These are phyloP conservation scores for Nicotiana attenuata DNA, from an alignment of 257 asterid genomes.

Conservation along the genomic window DNA sequence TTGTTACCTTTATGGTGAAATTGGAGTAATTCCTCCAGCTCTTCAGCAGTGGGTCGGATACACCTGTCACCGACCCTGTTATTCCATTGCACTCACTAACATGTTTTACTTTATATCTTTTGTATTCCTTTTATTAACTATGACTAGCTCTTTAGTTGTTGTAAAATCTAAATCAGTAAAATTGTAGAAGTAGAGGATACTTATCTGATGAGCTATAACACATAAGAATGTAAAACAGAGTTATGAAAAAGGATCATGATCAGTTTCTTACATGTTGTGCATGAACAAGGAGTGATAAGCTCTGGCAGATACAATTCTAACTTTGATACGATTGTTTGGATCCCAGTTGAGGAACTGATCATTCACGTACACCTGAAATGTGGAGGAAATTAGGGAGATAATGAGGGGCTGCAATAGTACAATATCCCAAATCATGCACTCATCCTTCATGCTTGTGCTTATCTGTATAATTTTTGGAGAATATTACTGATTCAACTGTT, in stretches of 20 bases:
- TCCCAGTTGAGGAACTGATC: constrained; percentile 97
- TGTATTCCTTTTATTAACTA: not conserved
- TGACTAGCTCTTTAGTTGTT: not conserved
- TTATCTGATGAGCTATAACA: constrained; percentile 10
- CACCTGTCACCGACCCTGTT: constrained; percentile 81
- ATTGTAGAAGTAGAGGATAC: not conserved
- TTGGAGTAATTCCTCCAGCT: constrained; percentile 80
- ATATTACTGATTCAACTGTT: too few species aligned
- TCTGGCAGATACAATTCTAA: constrained; percentile 89
- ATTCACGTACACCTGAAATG: constrained; percentile 68
- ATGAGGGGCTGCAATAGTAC: too few species aligned
- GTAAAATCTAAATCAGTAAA: not conserved
- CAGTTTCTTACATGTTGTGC: constrained; percentile 79
- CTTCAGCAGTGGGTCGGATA: constrained; percentile 87
- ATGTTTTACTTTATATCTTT: constrained; percentile 17
- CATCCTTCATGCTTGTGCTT: too few species aligned
- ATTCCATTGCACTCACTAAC: constrained; percentile 19
- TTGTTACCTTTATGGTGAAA: too few species aligned
- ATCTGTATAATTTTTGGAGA: too few species aligned
- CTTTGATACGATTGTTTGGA: constrained; percentile 80
- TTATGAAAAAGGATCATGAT: not conserved
- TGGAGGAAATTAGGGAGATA: too few species aligned
- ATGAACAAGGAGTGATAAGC: constrained; percentile 95
- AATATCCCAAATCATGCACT: too few species aligned
- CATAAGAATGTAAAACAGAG: constrained; percentile 5